Conservation (phyloP, 2,329 filamentous ascomycete genomes). For the Trichoderma atroviride region DNA sequence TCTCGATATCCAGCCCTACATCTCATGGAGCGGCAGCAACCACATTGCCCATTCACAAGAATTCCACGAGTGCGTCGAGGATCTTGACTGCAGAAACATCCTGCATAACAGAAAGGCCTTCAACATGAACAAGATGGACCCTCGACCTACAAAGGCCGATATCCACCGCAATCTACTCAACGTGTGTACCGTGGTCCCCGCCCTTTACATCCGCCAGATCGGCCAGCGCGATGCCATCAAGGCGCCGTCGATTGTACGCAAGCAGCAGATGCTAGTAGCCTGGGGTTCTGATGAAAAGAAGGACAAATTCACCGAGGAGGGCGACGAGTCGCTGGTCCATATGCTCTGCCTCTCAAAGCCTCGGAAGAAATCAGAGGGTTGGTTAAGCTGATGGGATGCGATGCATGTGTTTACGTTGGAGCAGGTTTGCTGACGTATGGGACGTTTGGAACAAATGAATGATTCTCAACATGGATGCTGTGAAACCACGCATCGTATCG, state of each 20-base stretch:
- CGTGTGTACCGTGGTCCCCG: constrained; percentile 42
- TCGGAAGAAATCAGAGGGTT: constrained; percentile 19
- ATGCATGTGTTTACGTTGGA: background rate
- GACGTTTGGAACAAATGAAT: background rate
- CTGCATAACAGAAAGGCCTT: constrained; percentile 44
- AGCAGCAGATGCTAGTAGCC: constrained; percentile 45
- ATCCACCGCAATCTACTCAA: constrained; percentile 38
- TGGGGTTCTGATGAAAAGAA: constrained; percentile 43
- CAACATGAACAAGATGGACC: constrained; percentile 38
- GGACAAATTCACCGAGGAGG: constrained; percentile 34
- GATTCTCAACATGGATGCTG: background rate
- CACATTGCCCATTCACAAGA: constrained; percentile 36
- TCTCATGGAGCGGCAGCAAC: constrained; percentile 33
- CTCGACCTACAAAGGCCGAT: constrained; percentile 37
- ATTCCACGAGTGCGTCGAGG: constrained; percentile 38
- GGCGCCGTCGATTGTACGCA: constrained; percentile 40
- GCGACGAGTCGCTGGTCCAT: constrained; percentile 38
- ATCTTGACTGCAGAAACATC: constrained; percentile 43
- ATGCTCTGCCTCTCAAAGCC: constrained; percentile 33
- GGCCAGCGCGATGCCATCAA: constrained; percentile 41
- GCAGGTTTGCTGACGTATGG: background rate
- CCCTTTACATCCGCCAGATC: constrained; percentile 43
- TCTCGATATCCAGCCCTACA: constrained; percentile 40
- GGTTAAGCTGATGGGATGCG: constrained; percentile 12
- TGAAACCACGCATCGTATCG: background rate